Conservation (phyloP, 2,329 filamentous ascomycete species). For the Colletotrichum liaoningense region DNA sequence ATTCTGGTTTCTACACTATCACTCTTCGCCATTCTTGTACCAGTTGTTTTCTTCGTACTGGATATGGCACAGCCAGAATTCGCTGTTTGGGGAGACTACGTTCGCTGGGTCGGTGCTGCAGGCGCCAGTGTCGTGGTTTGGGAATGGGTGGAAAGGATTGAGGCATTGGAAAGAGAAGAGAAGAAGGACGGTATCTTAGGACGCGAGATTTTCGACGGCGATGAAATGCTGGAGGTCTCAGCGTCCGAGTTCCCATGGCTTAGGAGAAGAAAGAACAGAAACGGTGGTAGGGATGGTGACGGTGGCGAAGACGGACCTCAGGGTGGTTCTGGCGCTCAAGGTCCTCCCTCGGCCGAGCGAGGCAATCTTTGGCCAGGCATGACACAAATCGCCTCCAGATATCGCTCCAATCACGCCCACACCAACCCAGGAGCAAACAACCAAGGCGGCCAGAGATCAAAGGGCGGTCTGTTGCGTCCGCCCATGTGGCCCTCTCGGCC, state of each 20-base stretch:
- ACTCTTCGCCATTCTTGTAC: constrained; percentile 84
- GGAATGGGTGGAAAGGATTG: constrained; percentile 98
- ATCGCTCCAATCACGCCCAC: constrained; percentile 40
- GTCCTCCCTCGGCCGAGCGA: constrained; percentile 40
- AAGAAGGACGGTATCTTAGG: constrained; percentile 94
- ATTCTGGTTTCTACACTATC: constrained; percentile 83
- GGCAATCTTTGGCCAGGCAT: constrained; percentile 53
- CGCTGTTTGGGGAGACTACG: constrained; percentile 94
- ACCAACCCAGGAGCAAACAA: constrained; percentile 11
- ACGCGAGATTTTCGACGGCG: constrained; percentile 91
- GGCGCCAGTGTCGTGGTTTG: constrained; percentile 96
- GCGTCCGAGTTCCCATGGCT: constrained; percentile 63
- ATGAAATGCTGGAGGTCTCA: constrained; percentile 84
- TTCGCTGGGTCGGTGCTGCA: constrained; percentile 94
- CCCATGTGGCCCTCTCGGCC: constrained; percentile 68
- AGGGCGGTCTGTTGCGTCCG: constrained; percentile 56
- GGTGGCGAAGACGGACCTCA: constrained; percentile 34
- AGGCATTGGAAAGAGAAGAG: constrained; percentile 90
- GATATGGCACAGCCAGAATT: constrained; percentile 89
- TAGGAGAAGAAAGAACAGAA: constrained; percentile 47
- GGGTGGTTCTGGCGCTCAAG: constrained; percentile 35
- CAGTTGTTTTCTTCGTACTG: constrained; percentile 92
- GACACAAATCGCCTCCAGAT: constrained; percentile 53
- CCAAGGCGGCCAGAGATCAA: constrained; percentile 41
- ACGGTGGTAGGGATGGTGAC: constrained; percentile 42